Base-by-base conservation (phyloP, 2,329 filamentous ascomycete genomes). In the Fusarium chaquense region DNA sequence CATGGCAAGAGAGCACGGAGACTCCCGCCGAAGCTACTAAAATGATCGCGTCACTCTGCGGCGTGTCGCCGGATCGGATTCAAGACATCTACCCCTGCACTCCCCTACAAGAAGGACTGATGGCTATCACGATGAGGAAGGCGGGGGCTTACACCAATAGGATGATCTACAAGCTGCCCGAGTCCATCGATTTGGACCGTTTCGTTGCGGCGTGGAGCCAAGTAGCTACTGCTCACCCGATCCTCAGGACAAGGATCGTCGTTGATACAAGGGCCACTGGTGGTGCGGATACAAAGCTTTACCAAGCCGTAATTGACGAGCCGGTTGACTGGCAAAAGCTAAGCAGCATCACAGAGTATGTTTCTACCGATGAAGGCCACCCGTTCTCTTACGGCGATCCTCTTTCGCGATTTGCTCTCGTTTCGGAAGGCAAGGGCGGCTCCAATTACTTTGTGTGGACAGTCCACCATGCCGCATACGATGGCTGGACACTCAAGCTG, bases 171-270 rank as follows among this genome's bases (percentile, higher is more conserved):
- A 52, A 52, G 36, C 50, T 52, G 36, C 50, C 50, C 26, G 36
- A 52, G 26, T 52, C 50, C n/a, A 52, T 52, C 26, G 50, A 52
- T 43, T 28, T 52, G 50, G 36, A 52, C 50, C 50, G 50, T 52
- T 52, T 52, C 36, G 50, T 52, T 52, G 36, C 50, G 50, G 50
- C 50, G 36, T 52, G 50, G 50, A 43, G 26, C 18, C 50, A 52
- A 43, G 50, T 52, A 52, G 50, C 36, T 52, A 43, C 36, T 52
- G 50, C 36, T 52, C 50, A 52, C 36, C 50, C 50, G 36, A 52
- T 52, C 36, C 50, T 52, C 43, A 43, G 50, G 50, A 52, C 50
- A 52, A 52, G 50, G 26, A 52, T 52, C 50, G 50, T 52, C 50
- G 36, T 52, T 52, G 28, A 52, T 52, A 52, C 50, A 43, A 52